Evolutionary conservation across 345 rosid species (phyloP), one percentile per base, ranked within the genome.

Genomic region (Murraya paniculata): DNA sequence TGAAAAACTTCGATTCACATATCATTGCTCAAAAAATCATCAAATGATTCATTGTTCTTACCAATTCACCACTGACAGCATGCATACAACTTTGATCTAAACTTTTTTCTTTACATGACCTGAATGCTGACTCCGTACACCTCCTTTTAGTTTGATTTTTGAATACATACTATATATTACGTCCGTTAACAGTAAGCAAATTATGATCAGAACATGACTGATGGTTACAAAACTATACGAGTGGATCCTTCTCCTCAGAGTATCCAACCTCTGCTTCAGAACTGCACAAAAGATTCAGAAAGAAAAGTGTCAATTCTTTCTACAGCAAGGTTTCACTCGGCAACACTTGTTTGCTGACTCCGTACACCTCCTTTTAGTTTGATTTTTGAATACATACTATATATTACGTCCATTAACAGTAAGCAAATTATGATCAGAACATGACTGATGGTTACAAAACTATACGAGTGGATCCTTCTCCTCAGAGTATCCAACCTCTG

Each of bases 261-360:
- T 30, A 61, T 28, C 36, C 21, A 3, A 24, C 16, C 33, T 41
- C 28, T 36, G 73, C 16, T 9, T 60, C 41, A 70, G 2, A 69
- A 27, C 11, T 4, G 30, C 30, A 9, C 27, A 25, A 28, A 48
- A 77, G 68, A 30, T 50, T 53, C 30, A n/a, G 75, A 1, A 50
- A 9, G 9, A 61, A 53, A 30, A 13, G 11, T 67, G 35, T 86
- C 81, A 93, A 73, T 90, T 89, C 82, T 84, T 90, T 85, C 72
- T 88, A 87, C 99, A 96, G 89, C 98, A 92, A 31, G 90, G 82
- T 86, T 88, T 89, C 57, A 80, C 77, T 35, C 81, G 75, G 50
- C 97, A 96, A 80, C 97, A 92, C 77, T 83, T 83, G 38, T 77
- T 86, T 60, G n/a, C n/a, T n/a, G n/a, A n/a, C n/a, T n/a, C n/a